Percentiles rank a stretch among this genome's conserved stretches.
phyloP scores from a whole-genome alignment of 768 basidiomycete species.

The Gymnopilus junonius region DNA sequence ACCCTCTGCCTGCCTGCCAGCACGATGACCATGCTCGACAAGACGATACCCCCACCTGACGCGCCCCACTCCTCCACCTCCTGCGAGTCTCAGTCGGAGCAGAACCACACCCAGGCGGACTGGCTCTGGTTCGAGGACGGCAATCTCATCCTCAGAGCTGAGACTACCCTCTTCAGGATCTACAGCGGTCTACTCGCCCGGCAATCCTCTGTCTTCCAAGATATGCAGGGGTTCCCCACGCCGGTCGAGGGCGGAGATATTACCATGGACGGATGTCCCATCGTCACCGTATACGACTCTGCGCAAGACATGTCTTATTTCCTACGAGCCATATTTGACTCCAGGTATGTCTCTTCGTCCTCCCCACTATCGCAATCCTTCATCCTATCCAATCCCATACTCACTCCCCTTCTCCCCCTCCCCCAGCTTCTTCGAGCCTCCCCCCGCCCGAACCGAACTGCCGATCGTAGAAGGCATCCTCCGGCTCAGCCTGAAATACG shows the following conservation, averaged over 20 bases:
- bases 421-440: slow-evolving; percentile 38
- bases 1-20: too few relatives aligned
- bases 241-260: slow-evolving; percentile 29
- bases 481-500: slow-evolving; percentile 43
- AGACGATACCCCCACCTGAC: not conserved
- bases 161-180: slow-evolving; percentile 37
- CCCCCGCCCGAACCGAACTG: slow-evolving; percentile 34
- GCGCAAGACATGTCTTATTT: slow-evolving; percentile 37
- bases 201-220: slow-evolving; percentile 39
- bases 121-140: slow-evolving; percentile 45
- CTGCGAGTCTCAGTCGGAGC: too few relatives aligned
- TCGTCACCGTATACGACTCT: slow-evolving; percentile 39
- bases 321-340: slow-evolving; percentile 40
- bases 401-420: not conserved
- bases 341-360: slow-evolving; percentile 27
- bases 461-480: slow-evolving; percentile 38
- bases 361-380: not conserved
- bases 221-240: slow-evolving; percentile 43
- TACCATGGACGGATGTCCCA: slow-evolving; percentile 32
- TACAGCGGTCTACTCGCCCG: slow-evolving; percentile 39
- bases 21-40: slow-evolving; percentile 1
- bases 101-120: slow-evolving; percentile 17
- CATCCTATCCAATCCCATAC: not conserved
- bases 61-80: not conserved
- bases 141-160: slow-evolving; percentile 41